Base-by-base conservation (phyloP, 352 stramenopile species). In the Phytophthora cactorum region DNA sequence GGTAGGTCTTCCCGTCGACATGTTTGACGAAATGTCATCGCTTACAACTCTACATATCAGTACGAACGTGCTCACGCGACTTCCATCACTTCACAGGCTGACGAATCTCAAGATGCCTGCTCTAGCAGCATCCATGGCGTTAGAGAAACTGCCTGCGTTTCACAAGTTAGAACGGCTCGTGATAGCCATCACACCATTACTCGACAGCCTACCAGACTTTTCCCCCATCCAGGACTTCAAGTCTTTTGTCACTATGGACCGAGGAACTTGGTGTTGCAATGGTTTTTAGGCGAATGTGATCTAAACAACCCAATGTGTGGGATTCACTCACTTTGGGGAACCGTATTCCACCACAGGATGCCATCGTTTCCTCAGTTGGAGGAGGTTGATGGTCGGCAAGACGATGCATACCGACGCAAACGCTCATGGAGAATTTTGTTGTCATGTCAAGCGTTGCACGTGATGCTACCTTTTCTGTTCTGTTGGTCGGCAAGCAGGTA, bases 151-250 rank as follows among this genome's bases (percentile, higher is more conserved):
- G 0, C 61, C 66, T 3, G 39, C 38, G 7, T 65, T 77, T 1
- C 4, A 38, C 12, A 73, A 61, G 7, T 39, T 81, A 4, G 55
- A 76, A 44, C 52, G 59, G 10, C 36, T 81, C 8, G 54, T 71
- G 15, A 34, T 77, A 39, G 29, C 15, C 31, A 51, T 54, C 15
- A 10, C 25, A 1, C 44, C 50, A 1, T 29, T 54, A 12, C 49
- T 67, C 9, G 27, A 49, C n/a, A 60, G 12, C 22, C 45, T 67
- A 2, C 59, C 59, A 12, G 59, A 67, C 32, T 43, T 65, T 52
- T 51, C 50, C 0, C 14, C 5, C 4, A 51, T 29, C 0, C 34
- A 25, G 2, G 22, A 65, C 2, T 5, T 58, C 1, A 31, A 57
- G 22, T 65, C 47, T 28, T 58, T 65, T 36, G 36, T 49, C 12